A percentile compares a stretch with the other conserved stretches of the same genome.
These are phyloP conservation scores for Trichosanthes cucumerina DNA, from an alignment of 306 rosid species.

Conservation along the genomic window DNA sequence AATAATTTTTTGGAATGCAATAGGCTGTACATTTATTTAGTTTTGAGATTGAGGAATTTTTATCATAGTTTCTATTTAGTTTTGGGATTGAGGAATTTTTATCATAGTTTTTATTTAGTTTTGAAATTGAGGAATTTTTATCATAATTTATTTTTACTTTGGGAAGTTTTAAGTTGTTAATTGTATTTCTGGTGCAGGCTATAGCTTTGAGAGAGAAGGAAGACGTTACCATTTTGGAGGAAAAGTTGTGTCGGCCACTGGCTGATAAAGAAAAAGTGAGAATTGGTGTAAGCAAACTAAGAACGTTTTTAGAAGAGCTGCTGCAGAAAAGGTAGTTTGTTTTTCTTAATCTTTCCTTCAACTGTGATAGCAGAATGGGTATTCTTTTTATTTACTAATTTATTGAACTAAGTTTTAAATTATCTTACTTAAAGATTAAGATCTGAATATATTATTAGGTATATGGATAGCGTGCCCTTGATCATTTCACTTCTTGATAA, in stretches of 20 bases:
- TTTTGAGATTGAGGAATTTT: not conserved
- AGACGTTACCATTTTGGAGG: slow-evolving; percentile 74
- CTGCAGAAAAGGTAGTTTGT: slow-evolving; percentile 62
- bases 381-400: not conserved
- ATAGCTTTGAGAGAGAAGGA: slow-evolving; percentile 68
- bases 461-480: slow-evolving; percentile 74
- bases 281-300: slow-evolving; percentile 90
- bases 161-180: slow-evolving; percentile 8
- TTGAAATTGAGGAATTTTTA: not conserved
- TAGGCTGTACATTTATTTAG: not conserved
- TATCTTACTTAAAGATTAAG: slow-evolving; percentile 16
- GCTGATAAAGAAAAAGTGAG: slow-evolving; percentile 73
- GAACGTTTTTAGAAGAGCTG: slow-evolving; percentile 71
- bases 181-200: slow-evolving; percentile 44
- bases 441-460: slow-evolving; percentile 44
- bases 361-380: not conserved
- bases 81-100: not conserved
- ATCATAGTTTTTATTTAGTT: not conserved
- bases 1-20: not conserved
- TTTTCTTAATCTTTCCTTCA: not conserved
- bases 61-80: not conserved
- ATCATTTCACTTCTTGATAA: slow-evolving; percentile 97
- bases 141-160: not conserved
- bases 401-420: slow-evolving; percentile 10
- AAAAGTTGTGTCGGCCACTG: slow-evolving; percentile 67